Conservation (phyloP, 495 filamentous ascomycete genomes). For the Hypoxylon rickii region DNA sequence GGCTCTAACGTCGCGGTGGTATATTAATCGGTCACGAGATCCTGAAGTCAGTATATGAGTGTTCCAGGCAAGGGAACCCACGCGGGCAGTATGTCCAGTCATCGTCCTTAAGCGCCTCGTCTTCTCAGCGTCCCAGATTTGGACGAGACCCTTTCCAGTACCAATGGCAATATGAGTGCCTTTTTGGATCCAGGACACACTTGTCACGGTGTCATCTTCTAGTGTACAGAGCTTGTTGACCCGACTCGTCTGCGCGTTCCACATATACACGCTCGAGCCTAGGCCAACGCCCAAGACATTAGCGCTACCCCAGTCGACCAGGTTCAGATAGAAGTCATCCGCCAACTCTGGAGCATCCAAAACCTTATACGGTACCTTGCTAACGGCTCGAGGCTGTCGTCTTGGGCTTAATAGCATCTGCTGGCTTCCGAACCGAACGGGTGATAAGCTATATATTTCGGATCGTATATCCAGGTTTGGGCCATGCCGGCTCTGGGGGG, state of each 20-base stretch:
- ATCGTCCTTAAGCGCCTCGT: constrained; percentile 86
- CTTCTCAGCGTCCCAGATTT: constrained; percentile 95
- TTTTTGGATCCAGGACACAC: constrained; percentile 96
- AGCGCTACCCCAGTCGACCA: constrained; percentile 97
- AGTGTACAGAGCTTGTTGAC: constrained; percentile 94
- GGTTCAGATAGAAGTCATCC: constrained; percentile 96
- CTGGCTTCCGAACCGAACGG: constrained; percentile 86
- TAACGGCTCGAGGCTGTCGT: constrained; percentile 84
- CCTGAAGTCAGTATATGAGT: constrained; percentile 96
- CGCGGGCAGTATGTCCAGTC: constrained; percentile 91
- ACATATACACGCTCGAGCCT: constrained; percentile 96
- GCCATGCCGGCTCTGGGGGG: constrained; percentile 82
- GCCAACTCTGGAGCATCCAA: constrained; percentile 94
- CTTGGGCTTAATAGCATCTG: constrained; percentile 87
- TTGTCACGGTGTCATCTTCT: constrained; percentile 91
- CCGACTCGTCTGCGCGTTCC: constrained; percentile 84
- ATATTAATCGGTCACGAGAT: constrained; percentile 89
- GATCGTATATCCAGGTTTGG: constrained; percentile 84
- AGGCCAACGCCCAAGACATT: constrained; percentile 92
- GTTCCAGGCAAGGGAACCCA: constrained; percentile 94
- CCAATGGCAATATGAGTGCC: constrained; percentile 95
- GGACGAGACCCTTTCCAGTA: constrained; percentile 88
- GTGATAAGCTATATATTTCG: constrained; percentile 91
- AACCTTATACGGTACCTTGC: constrained; percentile 97
- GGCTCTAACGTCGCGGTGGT: constrained; percentile 93